Conservation (phyloP, 257 asterid species). For the Solanum appendiculatum region DNA sequence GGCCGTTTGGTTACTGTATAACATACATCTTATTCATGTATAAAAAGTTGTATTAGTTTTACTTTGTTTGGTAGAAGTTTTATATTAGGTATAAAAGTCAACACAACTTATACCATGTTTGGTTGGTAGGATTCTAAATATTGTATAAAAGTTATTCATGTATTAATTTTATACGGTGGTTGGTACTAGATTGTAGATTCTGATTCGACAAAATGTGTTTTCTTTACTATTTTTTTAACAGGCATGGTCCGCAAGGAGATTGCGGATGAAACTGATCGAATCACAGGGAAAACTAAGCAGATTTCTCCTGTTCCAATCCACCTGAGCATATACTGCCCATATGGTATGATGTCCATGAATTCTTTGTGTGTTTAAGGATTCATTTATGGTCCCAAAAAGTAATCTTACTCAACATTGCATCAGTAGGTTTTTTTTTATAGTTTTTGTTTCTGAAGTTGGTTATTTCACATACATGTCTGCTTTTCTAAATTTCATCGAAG, state of each 20-base stretch:
- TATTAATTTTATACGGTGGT: no score
- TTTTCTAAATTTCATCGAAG: background rate
- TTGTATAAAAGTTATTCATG: no score
- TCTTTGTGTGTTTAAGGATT: background rate
- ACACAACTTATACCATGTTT: background rate
- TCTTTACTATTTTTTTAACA: conserved; percentile 16
- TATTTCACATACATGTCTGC: background rate
- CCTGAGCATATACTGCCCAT: conserved; percentile 82
- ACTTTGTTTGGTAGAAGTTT: no score
- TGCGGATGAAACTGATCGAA: conserved; percentile 84
- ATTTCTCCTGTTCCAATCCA: conserved; percentile 94
- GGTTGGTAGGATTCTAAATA: no score
- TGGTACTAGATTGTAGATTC: background rate
- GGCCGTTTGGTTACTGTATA: no score
- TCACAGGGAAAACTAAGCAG: conserved; percentile 83
- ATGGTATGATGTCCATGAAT: conserved; percentile 38
- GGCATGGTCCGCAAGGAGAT: conserved; percentile 85
- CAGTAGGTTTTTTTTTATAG: background rate
- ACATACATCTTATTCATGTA: no score
- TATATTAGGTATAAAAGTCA: no score
- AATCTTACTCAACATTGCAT: background rate
- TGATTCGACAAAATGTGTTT: background rate
- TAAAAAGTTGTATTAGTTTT: background rate
- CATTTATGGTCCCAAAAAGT: background rate
- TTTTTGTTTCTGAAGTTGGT: background rate